Percentiles rank a stretch among this genome's conserved stretches.
Conservation (phyloP, 305 asterid genomes). For the Solanum hybrid region DNA sequence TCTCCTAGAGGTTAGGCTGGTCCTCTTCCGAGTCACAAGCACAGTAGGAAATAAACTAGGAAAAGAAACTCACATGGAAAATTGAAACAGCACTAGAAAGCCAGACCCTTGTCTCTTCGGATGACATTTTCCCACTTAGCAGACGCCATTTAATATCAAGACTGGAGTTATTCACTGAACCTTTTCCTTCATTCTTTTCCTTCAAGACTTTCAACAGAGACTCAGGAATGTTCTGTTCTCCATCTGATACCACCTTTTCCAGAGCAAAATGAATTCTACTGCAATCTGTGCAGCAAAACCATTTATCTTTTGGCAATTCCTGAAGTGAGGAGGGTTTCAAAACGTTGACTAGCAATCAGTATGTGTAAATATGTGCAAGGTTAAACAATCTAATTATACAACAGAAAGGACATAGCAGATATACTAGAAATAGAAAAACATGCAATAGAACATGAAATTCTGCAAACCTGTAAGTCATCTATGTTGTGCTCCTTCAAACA, state of each 20-base stretch:
- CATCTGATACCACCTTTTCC: slow-evolving; percentile 41
- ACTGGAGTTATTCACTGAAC: slow-evolving; percentile 19
- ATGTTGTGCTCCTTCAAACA: slow-evolving; percentile 66
- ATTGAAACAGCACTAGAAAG: slow-evolving; percentile 66
- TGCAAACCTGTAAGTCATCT: slow-evolving; percentile 60
- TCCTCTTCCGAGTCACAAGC: background rate
- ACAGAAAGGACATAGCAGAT: background rate
- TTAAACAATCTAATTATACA: background rate
- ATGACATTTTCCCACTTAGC: slow-evolving; percentile 53
- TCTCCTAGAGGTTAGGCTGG: background rate
- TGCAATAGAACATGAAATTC: slow-evolving; percentile 5
- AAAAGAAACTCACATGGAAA: slow-evolving; percentile 55
- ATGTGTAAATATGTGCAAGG: background rate
- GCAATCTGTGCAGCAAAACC: slow-evolving; percentile 76
- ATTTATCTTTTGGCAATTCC: slow-evolving; percentile 71
- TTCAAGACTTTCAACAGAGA: slow-evolving; percentile 29
- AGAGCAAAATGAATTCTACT: slow-evolving; percentile 42
- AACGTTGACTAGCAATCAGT: background rate
- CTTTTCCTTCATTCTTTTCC: slow-evolving; percentile 35
- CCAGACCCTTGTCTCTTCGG: slow-evolving; percentile 56
- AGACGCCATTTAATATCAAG: slow-evolving; percentile 69
- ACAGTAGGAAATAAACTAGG: background rate
- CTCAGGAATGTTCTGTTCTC: slow-evolving; percentile 59
- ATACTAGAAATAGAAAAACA: background rate
- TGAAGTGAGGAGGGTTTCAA: slow-evolving; percentile 22